These are phyloP conservation scores for Apiospora koreana DNA, from an alignment of 2,329 filamentous ascomycete species.

Conservation along the genomic window DNA sequence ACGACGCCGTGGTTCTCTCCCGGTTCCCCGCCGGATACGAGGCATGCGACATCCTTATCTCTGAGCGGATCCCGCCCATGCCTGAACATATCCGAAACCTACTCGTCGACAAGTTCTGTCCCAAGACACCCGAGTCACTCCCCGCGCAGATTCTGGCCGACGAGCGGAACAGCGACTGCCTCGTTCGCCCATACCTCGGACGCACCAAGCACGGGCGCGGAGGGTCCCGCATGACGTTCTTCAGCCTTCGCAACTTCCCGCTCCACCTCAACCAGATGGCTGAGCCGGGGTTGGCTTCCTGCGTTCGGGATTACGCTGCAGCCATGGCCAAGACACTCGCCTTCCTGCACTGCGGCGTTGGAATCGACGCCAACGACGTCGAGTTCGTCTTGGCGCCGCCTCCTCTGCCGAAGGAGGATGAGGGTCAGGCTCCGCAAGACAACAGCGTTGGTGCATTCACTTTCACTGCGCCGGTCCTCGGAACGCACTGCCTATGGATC, in stretches of 20 bases:
- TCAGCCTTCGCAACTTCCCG: conserved; percentile 50
- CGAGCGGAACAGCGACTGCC: no score
- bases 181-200: no score
- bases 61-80: conserved; percentile 21
- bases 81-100: no score
- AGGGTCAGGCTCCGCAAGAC: no score
- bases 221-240: conserved; percentile 20
- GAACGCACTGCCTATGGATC: conserved; percentile 37
- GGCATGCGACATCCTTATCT: conserved; percentile 30
- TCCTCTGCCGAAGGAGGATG: no score
- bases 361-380: no score
- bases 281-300: conserved; percentile 34
- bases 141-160: background rate
- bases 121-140: background rate
- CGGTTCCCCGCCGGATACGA: conserved; percentile 22
- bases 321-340: no score
- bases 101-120: conserved; percentile 10
- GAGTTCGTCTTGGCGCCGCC: conserved; percentile 44
- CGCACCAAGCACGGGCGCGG: no score
- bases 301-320: no score
- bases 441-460: no score
- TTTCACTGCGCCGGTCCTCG: no score
- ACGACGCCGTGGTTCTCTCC: background rate
- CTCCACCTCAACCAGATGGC: conserved; percentile 54
- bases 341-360: no score